Conservation (phyloP, 768 basidiomycete genomes). For the Rhodocollybia butyracea region DNA sequence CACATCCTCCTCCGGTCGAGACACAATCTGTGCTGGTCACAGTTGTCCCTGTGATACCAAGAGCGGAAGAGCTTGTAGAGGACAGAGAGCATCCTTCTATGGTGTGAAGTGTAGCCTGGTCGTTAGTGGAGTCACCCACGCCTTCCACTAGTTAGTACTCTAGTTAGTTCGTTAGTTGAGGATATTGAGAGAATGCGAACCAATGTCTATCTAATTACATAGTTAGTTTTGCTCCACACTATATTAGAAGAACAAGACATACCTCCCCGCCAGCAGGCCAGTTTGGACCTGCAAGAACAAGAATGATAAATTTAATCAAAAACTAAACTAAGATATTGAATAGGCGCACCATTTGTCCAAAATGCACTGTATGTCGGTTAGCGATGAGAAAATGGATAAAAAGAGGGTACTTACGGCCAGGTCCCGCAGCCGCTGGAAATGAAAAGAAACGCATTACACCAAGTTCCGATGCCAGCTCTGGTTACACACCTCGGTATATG, state of each 20-base stretch:
- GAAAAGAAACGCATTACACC: not conserved
- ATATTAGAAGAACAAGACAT: too few relatives aligned
- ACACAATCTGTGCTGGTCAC: constrained; percentile 69
- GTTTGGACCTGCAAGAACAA: too few relatives aligned
- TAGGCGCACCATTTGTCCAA: constrained; percentile 34
- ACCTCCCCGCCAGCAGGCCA: constrained; percentile 60
- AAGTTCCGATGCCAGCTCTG: too few relatives aligned
- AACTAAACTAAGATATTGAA: too few relatives aligned
- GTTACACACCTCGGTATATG: constrained; percentile 81
- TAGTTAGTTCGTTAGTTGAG: too few relatives aligned
- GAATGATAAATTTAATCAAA: too few relatives aligned
- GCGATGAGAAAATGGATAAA: not conserved
- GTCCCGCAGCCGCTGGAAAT: constrained; percentile 50
- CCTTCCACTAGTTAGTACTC: too few relatives aligned
- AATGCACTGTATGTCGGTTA: not conserved
- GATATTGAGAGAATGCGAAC: too few relatives aligned
- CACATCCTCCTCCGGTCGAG: constrained; percentile 78
- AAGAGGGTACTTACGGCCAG: constrained; percentile 36
- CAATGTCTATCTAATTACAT: too few relatives aligned
- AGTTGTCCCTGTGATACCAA: constrained; percentile 61
- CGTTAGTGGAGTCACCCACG: constrained; percentile 74
- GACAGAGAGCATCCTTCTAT: constrained; percentile 65
- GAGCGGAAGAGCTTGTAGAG: constrained; percentile 37
- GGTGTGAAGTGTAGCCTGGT: constrained; percentile 76
- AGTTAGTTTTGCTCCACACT: too few relatives aligned